Conservation (phyloP, 2,329 filamentous ascomycete species). For the Dothiorella sarmentorum region DNA sequence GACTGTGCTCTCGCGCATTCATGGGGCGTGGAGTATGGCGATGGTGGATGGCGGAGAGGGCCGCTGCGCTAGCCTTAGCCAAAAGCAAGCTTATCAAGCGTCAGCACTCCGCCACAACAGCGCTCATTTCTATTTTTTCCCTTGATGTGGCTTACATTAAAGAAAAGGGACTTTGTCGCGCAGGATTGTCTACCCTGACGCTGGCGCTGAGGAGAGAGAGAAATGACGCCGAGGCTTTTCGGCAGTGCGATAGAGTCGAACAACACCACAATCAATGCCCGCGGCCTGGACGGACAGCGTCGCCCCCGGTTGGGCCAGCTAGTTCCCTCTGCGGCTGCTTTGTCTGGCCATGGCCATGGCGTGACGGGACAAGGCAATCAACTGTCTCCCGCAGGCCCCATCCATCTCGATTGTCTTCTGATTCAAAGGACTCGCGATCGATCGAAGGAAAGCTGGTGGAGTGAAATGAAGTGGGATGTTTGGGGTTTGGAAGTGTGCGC, state of each 20-base stretch:
- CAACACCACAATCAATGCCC: too few species aligned
- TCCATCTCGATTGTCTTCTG: too few species aligned
- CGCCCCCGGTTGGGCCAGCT: too few species aligned
- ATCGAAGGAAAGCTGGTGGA: too few species aligned
- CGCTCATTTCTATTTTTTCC: background rate
- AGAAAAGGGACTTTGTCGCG: background rate
- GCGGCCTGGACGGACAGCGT: too few species aligned
- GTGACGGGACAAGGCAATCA: too few species aligned
- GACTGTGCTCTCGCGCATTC: background rate
- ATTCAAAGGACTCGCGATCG: too few species aligned
- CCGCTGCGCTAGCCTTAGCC: background rate
- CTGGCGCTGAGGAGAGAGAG: background rate
- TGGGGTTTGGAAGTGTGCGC: too few species aligned
- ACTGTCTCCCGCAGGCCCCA: too few species aligned
- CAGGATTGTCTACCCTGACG: background rate
- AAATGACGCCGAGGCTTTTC: background rate
- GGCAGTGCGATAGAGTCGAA: background rate
- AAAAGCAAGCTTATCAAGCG: background rate
- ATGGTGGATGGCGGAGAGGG: background rate
- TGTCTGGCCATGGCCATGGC: too few species aligned
- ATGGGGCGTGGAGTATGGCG: background rate
- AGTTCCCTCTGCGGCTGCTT: too few species aligned
- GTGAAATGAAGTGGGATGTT: too few species aligned
- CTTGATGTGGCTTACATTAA: background rate
- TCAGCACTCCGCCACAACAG: constrained; percentile 7